A percentile compares a stretch with the other conserved stretches of the same genome.
These are phyloP conservation scores for Kwoniella sp. DNA, from an alignment of 768 basidiomycete species.

Conservation along the genomic window DNA sequence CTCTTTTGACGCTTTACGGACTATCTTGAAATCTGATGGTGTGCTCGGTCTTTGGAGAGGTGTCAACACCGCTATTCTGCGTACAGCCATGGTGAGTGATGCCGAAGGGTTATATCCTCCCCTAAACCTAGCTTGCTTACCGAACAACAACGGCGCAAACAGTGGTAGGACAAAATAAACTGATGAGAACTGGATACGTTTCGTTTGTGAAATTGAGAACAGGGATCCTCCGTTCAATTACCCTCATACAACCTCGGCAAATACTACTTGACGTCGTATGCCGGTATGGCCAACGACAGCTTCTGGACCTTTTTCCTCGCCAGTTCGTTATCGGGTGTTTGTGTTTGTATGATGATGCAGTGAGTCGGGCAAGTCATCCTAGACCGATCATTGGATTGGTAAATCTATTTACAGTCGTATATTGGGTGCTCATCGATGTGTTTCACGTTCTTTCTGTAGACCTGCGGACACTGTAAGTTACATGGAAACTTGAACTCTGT, in stretches of 20 bases:
- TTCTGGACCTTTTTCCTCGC: constrained; percentile 85
- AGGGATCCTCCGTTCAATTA: constrained; percentile 73
- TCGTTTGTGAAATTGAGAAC: background rate
- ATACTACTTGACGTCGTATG: constrained; percentile 69
- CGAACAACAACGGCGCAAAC: no score
- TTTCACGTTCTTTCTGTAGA: constrained; percentile 13
- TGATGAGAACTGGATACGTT: no score
- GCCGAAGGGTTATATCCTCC: background rate
- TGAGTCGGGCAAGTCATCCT: constrained; percentile 50
- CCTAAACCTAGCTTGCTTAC: no score
- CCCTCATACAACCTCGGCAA: constrained; percentile 96
- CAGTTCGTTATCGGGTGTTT: constrained; percentile 83
- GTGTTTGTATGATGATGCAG: constrained; percentile 97
- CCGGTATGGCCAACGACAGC: constrained; percentile 70
- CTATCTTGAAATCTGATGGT: constrained; percentile 77
- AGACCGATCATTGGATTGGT: background rate
- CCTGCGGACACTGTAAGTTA: constrained; percentile 41
- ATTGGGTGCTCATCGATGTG: background rate
- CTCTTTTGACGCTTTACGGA: constrained; percentile 76
- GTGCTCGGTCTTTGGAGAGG: constrained; percentile 81
- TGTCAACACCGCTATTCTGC: constrained; percentile 86
- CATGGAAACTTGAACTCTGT: no score
- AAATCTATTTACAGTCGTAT: background rate
- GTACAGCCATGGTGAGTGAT: constrained; percentile 76
- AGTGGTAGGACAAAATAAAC: no score